Evolutionary conservation across 2,329 filamentous ascomycete species (phyloP), one percentile per base, ranked within the genome.

Genomic region (Arthroderma uncinatum): DNA sequence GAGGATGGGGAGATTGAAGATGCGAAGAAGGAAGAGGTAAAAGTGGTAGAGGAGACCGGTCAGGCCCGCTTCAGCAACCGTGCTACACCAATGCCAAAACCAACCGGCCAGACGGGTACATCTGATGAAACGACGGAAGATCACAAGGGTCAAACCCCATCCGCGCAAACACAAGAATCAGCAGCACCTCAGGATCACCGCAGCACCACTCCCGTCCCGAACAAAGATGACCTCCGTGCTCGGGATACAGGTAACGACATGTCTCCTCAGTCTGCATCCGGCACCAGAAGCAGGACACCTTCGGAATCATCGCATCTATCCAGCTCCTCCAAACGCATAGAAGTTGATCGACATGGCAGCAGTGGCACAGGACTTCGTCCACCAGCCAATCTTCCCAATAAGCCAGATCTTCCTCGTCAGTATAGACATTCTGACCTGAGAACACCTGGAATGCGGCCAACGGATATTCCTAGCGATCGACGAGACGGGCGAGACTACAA

Each of bases 1-100:
- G 73, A 74, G 57, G 73, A 75, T 62, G 73, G 73, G 9, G 73
- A 77, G 58, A 73, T 74, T 53, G 74, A 76, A 61, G 75, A 76
- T 61, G 71, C 73, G 5, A 74, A 71, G 58, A 73, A 73, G 68
- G 61, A 62, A 3, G 73, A 75, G 30, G 16, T 8, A 14, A 53
- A 37, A 23, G 50, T 10, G 10, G 33, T 25, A 12, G 30, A 37
- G 39, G 50, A 53, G 9, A 23, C 50, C 16, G 5, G 4, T n/a
- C 14, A 53, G 16, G 8, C 33, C 9, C 5, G 23, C 30, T 23
- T 33, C 33, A 21, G 33, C 10, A 53, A 28, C 30, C 19, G 16
- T 25, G 50, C 21, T 16, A 36, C 33, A 10, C 19, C 19, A 25
- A 23, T 23, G 8, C 19, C 40, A 9, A 44, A 10, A 10, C 40